Evolutionary conservation across 257 asterid species (phyloP), one percentile per base, ranked within the genome.

Genomic region (Henckelia pumila): DNA sequence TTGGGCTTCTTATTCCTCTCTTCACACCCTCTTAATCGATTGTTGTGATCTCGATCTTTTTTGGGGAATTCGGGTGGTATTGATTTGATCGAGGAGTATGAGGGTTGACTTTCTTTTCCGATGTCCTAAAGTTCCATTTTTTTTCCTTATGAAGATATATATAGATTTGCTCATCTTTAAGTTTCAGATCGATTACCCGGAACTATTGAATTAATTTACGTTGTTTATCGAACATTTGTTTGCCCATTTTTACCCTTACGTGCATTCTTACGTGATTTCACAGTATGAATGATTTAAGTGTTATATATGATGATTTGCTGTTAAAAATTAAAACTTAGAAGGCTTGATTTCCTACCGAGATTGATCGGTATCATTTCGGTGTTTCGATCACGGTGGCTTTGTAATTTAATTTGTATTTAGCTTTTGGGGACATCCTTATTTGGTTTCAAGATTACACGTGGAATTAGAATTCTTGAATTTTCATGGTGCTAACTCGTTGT

Each of bases 71-170:
- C 28, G 25, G 64, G 28, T 61, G 68, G 25, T 56, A 30, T 59
- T 56, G 8, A 19, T 35, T 21, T 29, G 61, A 20, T 64, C 70
- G 61, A 69, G n/a, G 32, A 16, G 30, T 53, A 29, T 64, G 50
- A 25, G 71, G 67, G 71, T 69, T 77, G 73, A 73, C 73, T 74
- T 70, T 73, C 49, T 57, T 58, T 30, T 55, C 20, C 10, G 13
- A 28, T 2, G 63, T 29, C 9, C 7, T 22, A 13, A 47, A 56
- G 21, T 9, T 26, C 4, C 63, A 6, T 6, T 9, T 71, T 26
- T 32, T 19, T 30, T 66, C 21, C 11, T 8, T 14, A 13, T 13
- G n/a, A 40, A 7, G n/a, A 21, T 61, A 7, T 61, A 7, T 29
- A 3, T 2, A 30, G 23, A 56, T 63, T 13, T 14, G 20, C 20